phyloP scores from a whole-genome alignment of 1,139 yeast species.

The Kodamaea ohmeri region DNA sequence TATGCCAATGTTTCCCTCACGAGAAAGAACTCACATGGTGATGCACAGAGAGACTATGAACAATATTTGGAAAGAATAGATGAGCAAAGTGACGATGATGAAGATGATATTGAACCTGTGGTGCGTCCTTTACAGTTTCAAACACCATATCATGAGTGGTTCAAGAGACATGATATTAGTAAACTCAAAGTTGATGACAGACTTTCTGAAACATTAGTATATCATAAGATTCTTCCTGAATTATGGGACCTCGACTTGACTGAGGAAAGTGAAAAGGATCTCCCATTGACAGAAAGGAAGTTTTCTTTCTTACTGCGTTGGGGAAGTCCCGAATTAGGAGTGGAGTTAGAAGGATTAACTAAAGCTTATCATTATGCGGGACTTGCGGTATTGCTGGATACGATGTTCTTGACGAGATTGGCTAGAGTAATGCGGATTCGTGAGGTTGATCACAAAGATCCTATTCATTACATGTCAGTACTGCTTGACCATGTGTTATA shows the following conservation, averaged over 20 bases:
- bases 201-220: constrained; percentile 20
- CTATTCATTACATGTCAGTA: constrained; percentile 42
- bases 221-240: constrained; percentile 42
- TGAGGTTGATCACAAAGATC: constrained; percentile 24
- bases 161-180: constrained; percentile 19
- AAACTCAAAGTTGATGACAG: constrained; percentile 20
- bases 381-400: constrained; percentile 61
- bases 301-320: constrained; percentile 44
- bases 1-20: constrained; percentile 55
- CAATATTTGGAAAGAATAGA: constrained; percentile 8
- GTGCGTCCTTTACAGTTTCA: constrained; percentile 38
- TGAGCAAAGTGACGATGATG: constrained; percentile 29
- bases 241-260: constrained; percentile 28
- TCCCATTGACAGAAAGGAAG: constrained; percentile 34
- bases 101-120: constrained; percentile 25
- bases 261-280: constrained; percentile 24
- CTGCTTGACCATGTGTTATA: constrained; percentile 68
- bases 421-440: constrained; percentile 28
- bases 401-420: constrained; percentile 49
- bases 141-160: constrained; percentile 35
- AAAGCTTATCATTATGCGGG: constrained; percentile 54
- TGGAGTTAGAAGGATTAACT: constrained; percentile 11
- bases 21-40: constrained; percentile 28
- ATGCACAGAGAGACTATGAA: constrained; percentile 25
- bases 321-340: constrained; percentile 22